phyloP scores from a whole-genome alignment of 202 grass and related monocot genomes.

The Cymbopogon flexuosus region DNA sequence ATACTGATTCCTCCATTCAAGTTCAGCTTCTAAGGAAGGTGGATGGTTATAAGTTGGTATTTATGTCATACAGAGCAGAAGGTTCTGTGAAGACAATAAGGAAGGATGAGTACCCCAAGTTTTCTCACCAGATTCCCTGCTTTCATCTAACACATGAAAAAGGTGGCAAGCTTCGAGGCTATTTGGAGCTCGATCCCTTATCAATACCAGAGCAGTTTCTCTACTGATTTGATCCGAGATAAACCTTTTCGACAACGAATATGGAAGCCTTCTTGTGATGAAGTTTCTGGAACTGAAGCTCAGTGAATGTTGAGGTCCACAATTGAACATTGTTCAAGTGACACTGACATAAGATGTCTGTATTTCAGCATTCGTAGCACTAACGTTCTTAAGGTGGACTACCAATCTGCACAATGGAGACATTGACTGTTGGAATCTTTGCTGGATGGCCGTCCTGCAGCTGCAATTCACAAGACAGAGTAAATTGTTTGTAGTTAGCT shows the following conservation, averaged over 20 bases:
- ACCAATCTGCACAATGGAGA: background rate
- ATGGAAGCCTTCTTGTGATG: slow-evolving; percentile 5
- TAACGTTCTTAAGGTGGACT: slow-evolving; percentile 12
- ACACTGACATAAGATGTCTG: background rate
- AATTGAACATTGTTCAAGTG: slow-evolving; percentile 12
- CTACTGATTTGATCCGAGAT: slow-evolving; percentile 19
- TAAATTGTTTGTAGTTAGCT: slow-evolving; percentile 21
- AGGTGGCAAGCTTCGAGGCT: slow-evolving; percentile 55
- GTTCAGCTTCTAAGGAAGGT: slow-evolving; percentile 53
- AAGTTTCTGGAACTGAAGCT: slow-evolving; percentile 11
- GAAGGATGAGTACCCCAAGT: slow-evolving; percentile 53
- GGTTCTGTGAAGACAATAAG: slow-evolving; percentile 44
- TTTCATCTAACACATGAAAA: slow-evolving; percentile 62
- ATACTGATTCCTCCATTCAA: slow-evolving; percentile 36
- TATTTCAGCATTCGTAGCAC: slow-evolving; percentile 19
- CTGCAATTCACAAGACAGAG: background rate
- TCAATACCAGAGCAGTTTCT: slow-evolving; percentile 57
- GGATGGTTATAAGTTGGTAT: slow-evolving; percentile 52
- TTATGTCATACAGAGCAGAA: slow-evolving; percentile 31
- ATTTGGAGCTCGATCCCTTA: slow-evolving; percentile 66
- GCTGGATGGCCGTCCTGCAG: background rate
- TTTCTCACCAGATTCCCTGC: slow-evolving; percentile 74
- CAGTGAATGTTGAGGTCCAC: background rate
- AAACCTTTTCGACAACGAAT: background rate
- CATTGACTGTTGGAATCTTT: background rate